Evolutionary conservation across 169 alveolate species (phyloP), one percentile per base, ranked within the genome.

Genomic region (Toxoplasma gondii): DNA sequence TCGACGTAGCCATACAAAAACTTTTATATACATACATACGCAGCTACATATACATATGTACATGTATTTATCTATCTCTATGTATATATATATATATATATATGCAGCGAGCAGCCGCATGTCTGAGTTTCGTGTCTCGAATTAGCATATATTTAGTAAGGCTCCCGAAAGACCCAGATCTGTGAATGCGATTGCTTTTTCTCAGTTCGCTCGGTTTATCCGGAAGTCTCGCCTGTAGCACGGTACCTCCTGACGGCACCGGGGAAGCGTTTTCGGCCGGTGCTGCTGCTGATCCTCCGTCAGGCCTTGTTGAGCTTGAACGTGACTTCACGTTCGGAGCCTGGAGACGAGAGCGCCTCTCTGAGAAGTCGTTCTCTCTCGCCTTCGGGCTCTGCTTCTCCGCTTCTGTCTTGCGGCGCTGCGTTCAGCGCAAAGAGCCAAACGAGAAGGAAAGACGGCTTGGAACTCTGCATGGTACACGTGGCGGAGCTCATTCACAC

Each of bases 401-500:
- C 58, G 58, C 58, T 49, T 49, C 58, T 49, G 58, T 49, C 58
- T 49, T 12, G 58, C 58, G 58, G 58, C 58, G 4, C 58, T 49
- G 58, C 58, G 58, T 4, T 49, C 58, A 49, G 22, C 58, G 58
- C 58, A 12, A 12, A 49, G 58, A 49, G 58, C 58, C 22, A 49
- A 49, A 12, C 58, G 4, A 27, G 22, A 27, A 38, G 45, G n/a
- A 93, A 24, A 43, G 82, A 22, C 10, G 74, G 64, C 49, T 31
- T 43, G 29, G 84, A 92, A 45, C 86, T 84, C 29, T 27, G 90
- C 36, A 69, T 94, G 84, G 91, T 88, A 0, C 92, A 88, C 36
- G 91, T 94, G 17, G 96, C 94, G 1, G 96, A 94, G 83, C 83
- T 94, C 38, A 94, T 94, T 45, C 96, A 94, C 83, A 94, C 96